Percentiles rank a stretch among this genome's conserved stretches.
These are phyloP conservation scores for Diddensiella caesifluorescens DNA, from an alignment of 805 yeast species.

Conservation along the genomic window DNA sequence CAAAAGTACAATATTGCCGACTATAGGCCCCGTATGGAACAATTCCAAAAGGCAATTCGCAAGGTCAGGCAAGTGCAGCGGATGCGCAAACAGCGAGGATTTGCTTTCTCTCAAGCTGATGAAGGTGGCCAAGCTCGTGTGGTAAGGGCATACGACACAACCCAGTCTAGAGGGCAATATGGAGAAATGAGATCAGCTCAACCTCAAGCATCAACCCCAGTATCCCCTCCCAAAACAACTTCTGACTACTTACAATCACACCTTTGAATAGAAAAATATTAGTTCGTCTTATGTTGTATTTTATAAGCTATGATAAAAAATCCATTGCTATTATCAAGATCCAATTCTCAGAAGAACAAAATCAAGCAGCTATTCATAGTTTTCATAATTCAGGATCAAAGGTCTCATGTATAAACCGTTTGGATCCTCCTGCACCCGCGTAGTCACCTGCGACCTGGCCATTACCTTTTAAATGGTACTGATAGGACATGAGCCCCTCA, in stretches of 20 bases:
- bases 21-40: slow-evolving; percentile 92
- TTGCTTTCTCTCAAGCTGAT: slow-evolving; percentile 94
- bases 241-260: too few relatives aligned
- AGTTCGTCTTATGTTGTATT: too few relatives aligned
- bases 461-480: slow-evolving; percentile 83
- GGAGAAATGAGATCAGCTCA: slow-evolving; percentile 48
- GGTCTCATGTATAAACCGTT: slow-evolving; percentile 59
- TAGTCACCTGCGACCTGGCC: slow-evolving; percentile 94
- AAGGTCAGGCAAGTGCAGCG: slow-evolving; percentile 97
- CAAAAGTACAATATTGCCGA: slow-evolving; percentile 93
- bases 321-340: too few relatives aligned
- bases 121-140: slow-evolving; percentile 92
- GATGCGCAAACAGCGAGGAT: slow-evolving; percentile 97
- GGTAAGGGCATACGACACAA: slow-evolving; percentile 91
- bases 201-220: background rate
- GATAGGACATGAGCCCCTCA: slow-evolving; percentile 94
- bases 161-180: slow-evolving; percentile 70
- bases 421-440: slow-evolving; percentile 85
- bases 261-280: too few relatives aligned
- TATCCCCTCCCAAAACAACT: background rate
- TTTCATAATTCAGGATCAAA: slow-evolving; percentile 12
- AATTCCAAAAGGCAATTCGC: slow-evolving; percentile 93
- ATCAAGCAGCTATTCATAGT: too few relatives aligned
- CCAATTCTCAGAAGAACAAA: too few relatives aligned
- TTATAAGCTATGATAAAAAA: too few relatives aligned